phyloP scores from a whole-genome alignment of 2,329 filamentous ascomycete species.

The Ophiostoma novo-ulmi region DNA sequence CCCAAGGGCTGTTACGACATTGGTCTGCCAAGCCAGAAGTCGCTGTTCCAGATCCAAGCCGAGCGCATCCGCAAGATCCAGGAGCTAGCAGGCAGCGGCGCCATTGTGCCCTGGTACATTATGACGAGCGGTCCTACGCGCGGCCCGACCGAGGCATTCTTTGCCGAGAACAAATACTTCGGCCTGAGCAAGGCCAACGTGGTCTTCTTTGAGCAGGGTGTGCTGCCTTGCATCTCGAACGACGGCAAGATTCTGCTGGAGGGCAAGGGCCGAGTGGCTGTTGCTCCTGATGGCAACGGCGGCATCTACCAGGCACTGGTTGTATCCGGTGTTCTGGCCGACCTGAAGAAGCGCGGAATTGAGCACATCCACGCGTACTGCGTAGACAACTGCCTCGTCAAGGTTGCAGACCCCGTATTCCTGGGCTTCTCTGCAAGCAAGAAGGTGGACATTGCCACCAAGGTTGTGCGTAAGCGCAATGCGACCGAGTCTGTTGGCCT shows the following conservation, averaged over 20 bases:
- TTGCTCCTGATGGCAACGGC: slow-evolving; percentile 95
- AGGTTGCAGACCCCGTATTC: slow-evolving; percentile 94
- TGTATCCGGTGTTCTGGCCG: slow-evolving; percentile 70
- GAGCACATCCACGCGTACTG: slow-evolving; percentile 97
- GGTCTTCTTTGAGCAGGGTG: slow-evolving; percentile 91
- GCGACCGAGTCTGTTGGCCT: slow-evolving; percentile 93
- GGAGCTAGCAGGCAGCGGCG: slow-evolving; percentile 56
- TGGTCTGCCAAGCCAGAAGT: slow-evolving; percentile 85
- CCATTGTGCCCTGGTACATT: slow-evolving; percentile 90
- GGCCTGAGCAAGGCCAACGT: slow-evolving; percentile 82
- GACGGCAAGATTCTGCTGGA: slow-evolving; percentile 96
- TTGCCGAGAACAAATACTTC: slow-evolving; percentile 85
- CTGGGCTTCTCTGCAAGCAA: slow-evolving; percentile 87
- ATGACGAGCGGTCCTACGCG: slow-evolving; percentile 98
- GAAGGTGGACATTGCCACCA: slow-evolving; percentile 91
- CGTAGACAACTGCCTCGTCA: slow-evolving; percentile 98
- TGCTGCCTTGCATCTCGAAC: slow-evolving; percentile 93
- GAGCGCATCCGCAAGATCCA: slow-evolving; percentile 88
- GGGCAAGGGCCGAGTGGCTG: slow-evolving; percentile 82
- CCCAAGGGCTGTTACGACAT: slow-evolving; percentile 99
- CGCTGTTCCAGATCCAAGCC: slow-evolving; percentile 94
- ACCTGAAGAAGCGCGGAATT: slow-evolving; percentile 85
- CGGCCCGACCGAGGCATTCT: slow-evolving; percentile 87
- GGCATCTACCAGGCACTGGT: slow-evolving; percentile 92
- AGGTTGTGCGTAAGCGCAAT: slow-evolving; percentile 97